Percentiles rank a stretch among this genome's conserved stretches.
Conservation (phyloP, 2,329 filamentous ascomycete genomes). For the Colletotrichum phormii region DNA sequence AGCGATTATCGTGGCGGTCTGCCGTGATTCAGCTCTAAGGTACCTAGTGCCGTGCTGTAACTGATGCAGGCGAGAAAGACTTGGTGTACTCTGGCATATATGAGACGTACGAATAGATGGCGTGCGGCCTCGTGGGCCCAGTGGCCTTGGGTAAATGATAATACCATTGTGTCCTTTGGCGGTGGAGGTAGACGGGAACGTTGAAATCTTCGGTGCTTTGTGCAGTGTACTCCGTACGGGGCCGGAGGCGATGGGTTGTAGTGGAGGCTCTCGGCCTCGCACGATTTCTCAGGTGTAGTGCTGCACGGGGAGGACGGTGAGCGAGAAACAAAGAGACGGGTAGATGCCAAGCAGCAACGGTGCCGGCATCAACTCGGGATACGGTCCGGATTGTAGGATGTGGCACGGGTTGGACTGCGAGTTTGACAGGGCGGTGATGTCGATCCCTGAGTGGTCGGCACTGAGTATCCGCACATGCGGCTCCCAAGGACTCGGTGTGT, state of each 20-base stretch:
- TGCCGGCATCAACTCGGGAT: background rate
- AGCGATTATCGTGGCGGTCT: background rate
- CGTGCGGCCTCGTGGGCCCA: background rate
- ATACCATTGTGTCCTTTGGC: background rate
- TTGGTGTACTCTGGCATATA: constrained; percentile 2
- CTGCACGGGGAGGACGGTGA: background rate
- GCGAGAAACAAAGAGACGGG: background rate
- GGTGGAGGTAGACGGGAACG: background rate
- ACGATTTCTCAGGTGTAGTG: constrained; percentile 3
- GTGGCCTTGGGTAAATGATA: background rate
- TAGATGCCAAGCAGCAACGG: background rate
- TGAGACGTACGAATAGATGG: background rate
- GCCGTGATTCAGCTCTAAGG: background rate
- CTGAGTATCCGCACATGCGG: background rate
- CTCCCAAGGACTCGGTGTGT: background rate
- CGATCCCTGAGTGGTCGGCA: constrained; percentile 5
- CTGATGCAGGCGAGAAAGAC: background rate
- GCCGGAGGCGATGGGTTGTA: background rate
- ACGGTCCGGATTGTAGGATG: background rate
- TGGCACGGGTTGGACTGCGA: constrained; percentile 1
- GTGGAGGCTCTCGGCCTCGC: background rate
- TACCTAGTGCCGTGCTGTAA: background rate
- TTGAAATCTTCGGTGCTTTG: constrained; percentile 18
- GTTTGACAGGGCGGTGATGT: background rate
- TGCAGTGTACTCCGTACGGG: background rate